Evolutionary conservation across 164 flowering plant genomes (phyloP).

Genomic region (Malania oleifera): DNA sequence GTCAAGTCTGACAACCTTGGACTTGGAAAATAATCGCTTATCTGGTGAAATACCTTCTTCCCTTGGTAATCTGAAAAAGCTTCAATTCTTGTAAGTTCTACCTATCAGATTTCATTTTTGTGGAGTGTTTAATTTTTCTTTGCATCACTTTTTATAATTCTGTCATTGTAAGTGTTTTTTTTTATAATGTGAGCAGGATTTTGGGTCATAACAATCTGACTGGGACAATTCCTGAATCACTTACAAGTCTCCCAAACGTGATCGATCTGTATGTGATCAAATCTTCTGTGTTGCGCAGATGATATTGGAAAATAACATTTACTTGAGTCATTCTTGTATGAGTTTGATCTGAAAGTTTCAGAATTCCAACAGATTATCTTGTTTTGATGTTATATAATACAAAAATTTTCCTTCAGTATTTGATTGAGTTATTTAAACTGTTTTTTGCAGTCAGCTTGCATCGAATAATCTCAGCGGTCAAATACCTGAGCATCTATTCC

Average conservation of each 20-base stretch:
- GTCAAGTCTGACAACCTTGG: slow-evolving; percentile 1
- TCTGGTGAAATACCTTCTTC: neutral
- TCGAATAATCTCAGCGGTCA: neutral
- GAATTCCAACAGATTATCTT: neutral
- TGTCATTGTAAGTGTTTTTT: neutral
- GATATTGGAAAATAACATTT: no score
- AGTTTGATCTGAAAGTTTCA: neutral
- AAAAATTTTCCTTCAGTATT: neutral
- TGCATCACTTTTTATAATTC: neutral
- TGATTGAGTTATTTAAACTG: neutral
- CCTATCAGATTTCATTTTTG: neutral
- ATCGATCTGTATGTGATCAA: neutral
- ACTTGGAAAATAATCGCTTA: neutral
- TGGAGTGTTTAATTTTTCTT: neutral
- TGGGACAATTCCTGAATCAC: slow-evolving; percentile 1
- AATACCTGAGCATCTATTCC: neutral
- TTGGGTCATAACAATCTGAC: slow-evolving; percentile 1
- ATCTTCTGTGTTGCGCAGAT: neutral
- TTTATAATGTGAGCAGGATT: neutral
- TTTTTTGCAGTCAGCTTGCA: slow-evolving; percentile 1
- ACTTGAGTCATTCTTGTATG: neutral
- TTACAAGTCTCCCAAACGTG: neutral
- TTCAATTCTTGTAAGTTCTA: neutral
- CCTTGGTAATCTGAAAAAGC: neutral
- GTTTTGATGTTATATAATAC: neutral